Percentiles rank a stretch among this genome's conserved stretches.
Evolutionary conservation across 164 flowering plant genomes (phyloP).

Genomic region (Magnolia officinalis): DNA sequence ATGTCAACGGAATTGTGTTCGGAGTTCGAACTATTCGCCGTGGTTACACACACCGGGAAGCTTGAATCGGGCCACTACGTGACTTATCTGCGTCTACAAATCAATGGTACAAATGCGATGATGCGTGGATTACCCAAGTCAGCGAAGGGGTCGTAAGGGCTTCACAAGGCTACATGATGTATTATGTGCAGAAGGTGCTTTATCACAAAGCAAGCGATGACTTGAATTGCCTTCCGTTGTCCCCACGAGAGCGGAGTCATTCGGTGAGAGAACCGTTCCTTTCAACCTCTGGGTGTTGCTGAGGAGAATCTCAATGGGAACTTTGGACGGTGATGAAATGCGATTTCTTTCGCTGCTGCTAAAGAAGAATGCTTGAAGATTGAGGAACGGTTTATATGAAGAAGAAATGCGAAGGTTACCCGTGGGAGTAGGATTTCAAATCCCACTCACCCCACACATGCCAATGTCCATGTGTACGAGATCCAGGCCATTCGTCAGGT

Average conservation of each 20-base stretch:
- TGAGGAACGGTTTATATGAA: not conserved
- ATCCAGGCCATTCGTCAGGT: not conserved
- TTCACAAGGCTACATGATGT: slow-evolving; percentile 58
- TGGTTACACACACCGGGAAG: slow-evolving; percentile 61
- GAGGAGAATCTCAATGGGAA: not conserved
- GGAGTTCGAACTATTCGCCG: slow-evolving; percentile 59
- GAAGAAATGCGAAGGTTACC: too few species aligned
- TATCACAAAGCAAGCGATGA: slow-evolving; percentile 42
- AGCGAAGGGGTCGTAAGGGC: slow-evolving; percentile 54
- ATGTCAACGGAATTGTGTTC: slow-evolving; percentile 32
- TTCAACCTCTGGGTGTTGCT: slow-evolving; percentile 62
- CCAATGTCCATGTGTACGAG: not conserved
- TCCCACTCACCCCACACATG: not conserved
- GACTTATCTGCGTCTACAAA: slow-evolving; percentile 47
- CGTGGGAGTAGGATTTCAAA: not conserved
- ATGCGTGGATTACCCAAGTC: slow-evolving; percentile 68
- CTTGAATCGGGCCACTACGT: slow-evolving; percentile 68
- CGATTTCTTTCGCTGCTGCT: not conserved
- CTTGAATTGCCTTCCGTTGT: slow-evolving; percentile 37
- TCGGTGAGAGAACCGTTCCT: slow-evolving; percentile 26
- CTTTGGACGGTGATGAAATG: not conserved
- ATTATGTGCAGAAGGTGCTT: slow-evolving; percentile 49
- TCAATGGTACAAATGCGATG: slow-evolving; percentile 74
- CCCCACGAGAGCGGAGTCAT: slow-evolving; percentile 20
- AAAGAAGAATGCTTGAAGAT: not conserved